A percentile compares a stretch with the other conserved stretches of the same genome.
phyloP scores from a whole-genome alignment of 768 basidiomycete species.

The Daedalea quercina region DNA sequence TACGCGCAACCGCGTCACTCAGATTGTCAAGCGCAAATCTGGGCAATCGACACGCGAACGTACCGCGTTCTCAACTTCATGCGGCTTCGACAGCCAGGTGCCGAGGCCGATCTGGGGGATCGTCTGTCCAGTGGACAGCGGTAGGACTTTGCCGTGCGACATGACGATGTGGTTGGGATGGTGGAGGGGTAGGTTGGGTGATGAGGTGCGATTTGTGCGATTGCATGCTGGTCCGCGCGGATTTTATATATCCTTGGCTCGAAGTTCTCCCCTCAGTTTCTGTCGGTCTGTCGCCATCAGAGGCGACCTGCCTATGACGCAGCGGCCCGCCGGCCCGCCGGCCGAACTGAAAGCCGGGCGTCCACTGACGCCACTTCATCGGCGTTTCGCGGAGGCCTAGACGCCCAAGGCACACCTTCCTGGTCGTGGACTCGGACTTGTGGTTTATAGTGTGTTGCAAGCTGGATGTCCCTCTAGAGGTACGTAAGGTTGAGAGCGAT shows the following conservation, averaged over 20 bases:
- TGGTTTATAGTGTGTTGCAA: too few relatives aligned
- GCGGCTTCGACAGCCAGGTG: slow-evolving; percentile 71
- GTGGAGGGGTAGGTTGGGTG: background rate
- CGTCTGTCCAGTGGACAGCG: slow-evolving; percentile 39
- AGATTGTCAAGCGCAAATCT: background rate
- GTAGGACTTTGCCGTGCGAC: slow-evolving; percentile 34
- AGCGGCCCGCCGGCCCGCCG: background rate
- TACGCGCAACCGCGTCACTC: slow-evolving; percentile 20
- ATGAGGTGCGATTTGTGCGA: background rate
- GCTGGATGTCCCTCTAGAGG: too few relatives aligned
- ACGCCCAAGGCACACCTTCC: too few relatives aligned
- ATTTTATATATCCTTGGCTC: background rate
- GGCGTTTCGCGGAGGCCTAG: too few relatives aligned
- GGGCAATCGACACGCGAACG: slow-evolving; percentile 15
- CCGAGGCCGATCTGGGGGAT: slow-evolving; percentile 80
- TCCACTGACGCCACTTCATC: background rate
- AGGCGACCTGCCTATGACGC: background rate
- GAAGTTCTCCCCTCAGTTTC: too few relatives aligned
- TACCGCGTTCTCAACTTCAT: slow-evolving; percentile 72
- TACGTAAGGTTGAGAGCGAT: too few relatives aligned
- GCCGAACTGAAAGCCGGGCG: background rate
- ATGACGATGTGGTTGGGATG: slow-evolving; percentile 22
- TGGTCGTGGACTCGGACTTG: too few relatives aligned
- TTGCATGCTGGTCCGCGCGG: background rate
- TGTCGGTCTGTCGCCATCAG: too few relatives aligned